Conservation (phyloP, 1,139 yeast genomes). For the Casaregolazyma suthepensis region DNA sequence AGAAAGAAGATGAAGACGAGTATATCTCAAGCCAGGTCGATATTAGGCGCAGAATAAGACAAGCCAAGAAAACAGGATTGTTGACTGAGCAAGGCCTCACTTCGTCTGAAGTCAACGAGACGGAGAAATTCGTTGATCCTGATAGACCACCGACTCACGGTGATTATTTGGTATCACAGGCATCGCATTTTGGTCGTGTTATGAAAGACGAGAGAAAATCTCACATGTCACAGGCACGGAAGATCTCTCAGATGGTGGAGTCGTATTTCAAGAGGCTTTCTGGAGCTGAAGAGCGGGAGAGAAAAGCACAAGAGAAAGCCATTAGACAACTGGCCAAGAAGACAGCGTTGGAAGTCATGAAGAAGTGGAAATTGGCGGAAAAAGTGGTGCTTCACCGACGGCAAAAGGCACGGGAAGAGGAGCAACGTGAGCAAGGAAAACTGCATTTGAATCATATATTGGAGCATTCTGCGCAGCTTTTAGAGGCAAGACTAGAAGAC, state of each 20-base stretch:
- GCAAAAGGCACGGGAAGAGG: constrained; percentile 33
- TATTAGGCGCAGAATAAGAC: constrained; percentile 42
- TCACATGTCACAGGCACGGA: constrained; percentile 63
- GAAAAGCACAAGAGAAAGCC: constrained; percentile 49
- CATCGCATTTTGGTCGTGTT: constrained; percentile 61
- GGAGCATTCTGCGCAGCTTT: constrained; percentile 82
- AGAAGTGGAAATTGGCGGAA: constrained; percentile 86
- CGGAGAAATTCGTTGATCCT: constrained; percentile 37
- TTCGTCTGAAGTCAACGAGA: constrained; percentile 29
- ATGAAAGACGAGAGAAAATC: constrained; percentile 62
- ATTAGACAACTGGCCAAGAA: constrained; percentile 65
- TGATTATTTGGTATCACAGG: constrained; percentile 75
- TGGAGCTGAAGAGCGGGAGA: constrained; percentile 82
- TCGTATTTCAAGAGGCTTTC: constrained; percentile 77
- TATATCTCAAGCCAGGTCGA: constrained; percentile 43
- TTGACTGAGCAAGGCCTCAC: constrained; percentile 35
- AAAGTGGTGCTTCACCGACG: constrained; percentile 55
- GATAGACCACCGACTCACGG: constrained; percentile 37
- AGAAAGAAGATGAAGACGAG: constrained; percentile 41
- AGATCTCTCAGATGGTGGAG: constrained; percentile 76
- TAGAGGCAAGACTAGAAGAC: constrained; percentile 69
- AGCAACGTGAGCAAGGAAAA: constrained; percentile 72
- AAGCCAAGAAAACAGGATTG: constrained; percentile 49
- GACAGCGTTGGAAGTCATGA: constrained; percentile 78
- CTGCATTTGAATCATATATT: constrained; percentile 83